phyloP scores from a whole-genome alignment of 2,329 filamentous ascomycete species.

The Emergomyces pasteurianus region DNA sequence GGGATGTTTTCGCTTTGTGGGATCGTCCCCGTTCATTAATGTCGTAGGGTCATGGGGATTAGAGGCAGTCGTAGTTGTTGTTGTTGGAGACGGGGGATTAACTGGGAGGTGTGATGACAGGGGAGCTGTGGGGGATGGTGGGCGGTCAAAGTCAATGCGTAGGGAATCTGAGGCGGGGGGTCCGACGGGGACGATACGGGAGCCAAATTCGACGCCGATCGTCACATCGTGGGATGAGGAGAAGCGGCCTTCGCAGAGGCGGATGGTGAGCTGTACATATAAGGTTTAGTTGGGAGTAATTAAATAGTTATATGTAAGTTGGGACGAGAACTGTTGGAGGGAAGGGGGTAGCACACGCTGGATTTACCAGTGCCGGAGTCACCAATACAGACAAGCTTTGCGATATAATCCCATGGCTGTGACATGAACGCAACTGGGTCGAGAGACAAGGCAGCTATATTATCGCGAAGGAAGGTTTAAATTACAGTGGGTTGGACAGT shows the following conservation, averaged over 20 bases:
- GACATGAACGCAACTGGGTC: conserved; percentile 26
- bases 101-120: conserved; percentile 2
- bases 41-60: neutral
- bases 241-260: conserved; percentile 93
- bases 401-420: conserved; percentile 90
- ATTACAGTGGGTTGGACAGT: neutral
- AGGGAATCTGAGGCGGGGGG: conserved; percentile 58
- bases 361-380: conserved; percentile 96
- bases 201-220: conserved; percentile 93
- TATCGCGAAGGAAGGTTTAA: neutral
- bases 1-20: neutral
- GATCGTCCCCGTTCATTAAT: conserved; percentile 2
- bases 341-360: conserved; percentile 36
- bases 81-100: conserved; percentile 3
- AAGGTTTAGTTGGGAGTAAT: neutral
- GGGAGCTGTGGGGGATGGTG: neutral
- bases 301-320: neutral
- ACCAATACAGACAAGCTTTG: conserved; percentile 95
- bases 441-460: neutral
- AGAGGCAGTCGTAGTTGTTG: conserved; percentile 2
- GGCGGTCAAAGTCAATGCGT: conserved; percentile 36
- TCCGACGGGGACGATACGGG: conserved; percentile 80
- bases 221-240: conserved; percentile 91
- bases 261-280: conserved; percentile 62
- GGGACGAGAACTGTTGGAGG: conserved; percentile 8